Evolutionary conservation across 2,329 filamentous ascomycete species (phyloP).

Genomic region (Scedosporium aurantiacum): DNA sequence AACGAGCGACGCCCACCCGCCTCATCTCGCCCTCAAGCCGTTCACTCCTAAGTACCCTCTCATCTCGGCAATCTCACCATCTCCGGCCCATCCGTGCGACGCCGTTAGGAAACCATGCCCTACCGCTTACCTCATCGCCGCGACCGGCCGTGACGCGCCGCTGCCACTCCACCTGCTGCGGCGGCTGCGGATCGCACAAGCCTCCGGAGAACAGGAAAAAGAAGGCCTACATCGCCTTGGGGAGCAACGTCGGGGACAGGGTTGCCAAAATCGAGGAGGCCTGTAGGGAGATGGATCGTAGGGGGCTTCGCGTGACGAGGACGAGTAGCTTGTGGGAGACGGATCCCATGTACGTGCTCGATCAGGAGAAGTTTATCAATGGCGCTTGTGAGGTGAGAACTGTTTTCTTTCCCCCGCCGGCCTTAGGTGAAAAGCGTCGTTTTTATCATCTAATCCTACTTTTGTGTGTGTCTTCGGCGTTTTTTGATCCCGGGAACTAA

Average conservation of each 20-base stretch:
- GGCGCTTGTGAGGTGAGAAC: conserved; percentile 75
- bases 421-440: too few relatives aligned
- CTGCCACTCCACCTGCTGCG: conserved; percentile 17
- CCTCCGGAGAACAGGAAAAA: conserved; percentile 19
- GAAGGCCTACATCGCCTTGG: conserved; percentile 72
- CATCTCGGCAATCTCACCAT: too few relatives aligned
- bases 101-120: not conserved
- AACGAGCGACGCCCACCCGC: not conserved
- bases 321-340: conserved; percentile 93
- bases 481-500: not conserved
- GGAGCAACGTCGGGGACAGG: conserved; percentile 85
- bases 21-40: not conserved
- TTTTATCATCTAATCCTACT: not conserved
- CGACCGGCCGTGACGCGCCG: not conserved
- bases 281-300: conserved; percentile 62
- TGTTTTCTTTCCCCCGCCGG: too few relatives aligned
- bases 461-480: conserved; percentile 2
- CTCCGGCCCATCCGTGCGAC: too few relatives aligned
- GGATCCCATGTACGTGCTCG: conserved; percentile 87
- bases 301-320: conserved; percentile 60
- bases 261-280: conserved; percentile 77
- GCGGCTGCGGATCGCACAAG: conserved; percentile 22
- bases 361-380: conserved; percentile 84
- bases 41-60: not conserved
- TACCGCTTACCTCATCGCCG: not conserved